phyloP scores from a whole-genome alignment of 257 asterid genomes.

The Voacanga thouarsii region DNA sequence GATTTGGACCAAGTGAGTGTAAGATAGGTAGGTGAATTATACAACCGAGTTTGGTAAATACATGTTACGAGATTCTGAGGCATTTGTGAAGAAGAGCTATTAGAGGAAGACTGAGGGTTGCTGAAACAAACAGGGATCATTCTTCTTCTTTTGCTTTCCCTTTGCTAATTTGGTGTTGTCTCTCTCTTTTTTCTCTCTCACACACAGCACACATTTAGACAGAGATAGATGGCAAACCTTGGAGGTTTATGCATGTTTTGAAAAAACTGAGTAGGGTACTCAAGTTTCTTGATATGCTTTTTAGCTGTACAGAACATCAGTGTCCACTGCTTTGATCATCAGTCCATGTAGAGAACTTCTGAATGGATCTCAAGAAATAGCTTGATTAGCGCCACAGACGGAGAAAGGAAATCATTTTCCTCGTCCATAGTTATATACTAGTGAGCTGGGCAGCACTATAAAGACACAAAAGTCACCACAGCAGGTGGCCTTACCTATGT shows the following conservation, averaged over 20 bases:
- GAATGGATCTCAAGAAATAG: slow-evolving; percentile 29
- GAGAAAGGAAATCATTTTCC: slow-evolving; percentile 19
- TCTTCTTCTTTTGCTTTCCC: not conserved
- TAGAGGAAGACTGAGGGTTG: slow-evolving; percentile 12
- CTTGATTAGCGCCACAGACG: slow-evolving; percentile 43
- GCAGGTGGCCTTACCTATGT: slow-evolving; percentile 20
- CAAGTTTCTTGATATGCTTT: slow-evolving; percentile 11
- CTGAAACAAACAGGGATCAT: slow-evolving; percentile 37
- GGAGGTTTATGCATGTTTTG: not conserved
- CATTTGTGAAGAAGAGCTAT: slow-evolving; percentile 19
- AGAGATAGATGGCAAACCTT: not conserved
- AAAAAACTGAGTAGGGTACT: not conserved
- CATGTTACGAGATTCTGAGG: slow-evolving; percentile 39
- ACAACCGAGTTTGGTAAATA: slow-evolving; percentile 34
- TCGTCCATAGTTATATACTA: slow-evolving; percentile 5
- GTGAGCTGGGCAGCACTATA: slow-evolving; percentile 38
- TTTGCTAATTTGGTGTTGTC: not conserved
- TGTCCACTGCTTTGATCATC: not conserved
- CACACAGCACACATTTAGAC: not conserved
- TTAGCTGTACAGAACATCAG: slow-evolving; percentile 11
- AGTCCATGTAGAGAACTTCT: not conserved
- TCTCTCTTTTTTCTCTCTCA: not conserved
- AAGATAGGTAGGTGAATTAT: slow-evolving; percentile 22
- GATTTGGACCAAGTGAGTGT: slow-evolving; percentile 42
- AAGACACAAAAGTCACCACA: slow-evolving; percentile 11